Conservation (phyloP, 2,329 filamentous ascomycete species). For the Colletotrichum sp. region DNA sequence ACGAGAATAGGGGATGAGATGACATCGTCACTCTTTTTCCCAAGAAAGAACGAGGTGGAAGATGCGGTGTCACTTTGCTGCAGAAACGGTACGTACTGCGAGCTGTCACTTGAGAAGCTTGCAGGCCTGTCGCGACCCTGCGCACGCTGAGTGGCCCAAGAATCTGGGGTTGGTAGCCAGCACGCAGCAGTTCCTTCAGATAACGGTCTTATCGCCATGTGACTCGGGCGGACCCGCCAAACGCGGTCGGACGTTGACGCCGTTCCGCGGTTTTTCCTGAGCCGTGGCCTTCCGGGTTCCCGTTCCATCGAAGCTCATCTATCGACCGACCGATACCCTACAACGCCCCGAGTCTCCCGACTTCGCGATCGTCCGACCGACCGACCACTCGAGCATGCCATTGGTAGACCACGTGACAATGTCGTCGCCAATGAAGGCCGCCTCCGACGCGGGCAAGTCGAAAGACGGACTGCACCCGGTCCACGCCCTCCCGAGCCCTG, state of each 20-base stretch:
- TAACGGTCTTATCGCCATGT: constrained; percentile 23
- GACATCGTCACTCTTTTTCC: neutral
- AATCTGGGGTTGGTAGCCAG: neutral
- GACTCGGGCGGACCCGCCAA: constrained; percentile 11
- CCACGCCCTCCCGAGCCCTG: constrained; percentile 38
- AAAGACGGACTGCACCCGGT: constrained; percentile 40
- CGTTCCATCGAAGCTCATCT: neutral
- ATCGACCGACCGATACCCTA: neutral
- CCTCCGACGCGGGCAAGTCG: constrained; percentile 31
- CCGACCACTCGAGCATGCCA: constrained; percentile 29
- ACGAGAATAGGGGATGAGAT: neutral
- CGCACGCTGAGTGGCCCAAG: neutral
- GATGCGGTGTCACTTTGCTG: neutral
- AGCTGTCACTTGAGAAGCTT: neutral
- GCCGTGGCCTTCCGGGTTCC: constrained; percentile 18
- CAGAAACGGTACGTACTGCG: neutral
- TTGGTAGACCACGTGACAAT: constrained; percentile 42
- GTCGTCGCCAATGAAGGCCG: constrained; percentile 33
- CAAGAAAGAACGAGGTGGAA: neutral
- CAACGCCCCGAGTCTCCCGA: neutral
- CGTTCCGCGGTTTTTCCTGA: constrained; percentile 11
- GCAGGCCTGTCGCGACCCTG: neutral
- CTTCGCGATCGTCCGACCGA: constrained; percentile 2
- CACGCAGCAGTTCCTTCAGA: neutral
- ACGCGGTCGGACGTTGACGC: neutral